Conservation (phyloP, 768 basidiomycete species). For the Tulasnella sp. region DNA sequence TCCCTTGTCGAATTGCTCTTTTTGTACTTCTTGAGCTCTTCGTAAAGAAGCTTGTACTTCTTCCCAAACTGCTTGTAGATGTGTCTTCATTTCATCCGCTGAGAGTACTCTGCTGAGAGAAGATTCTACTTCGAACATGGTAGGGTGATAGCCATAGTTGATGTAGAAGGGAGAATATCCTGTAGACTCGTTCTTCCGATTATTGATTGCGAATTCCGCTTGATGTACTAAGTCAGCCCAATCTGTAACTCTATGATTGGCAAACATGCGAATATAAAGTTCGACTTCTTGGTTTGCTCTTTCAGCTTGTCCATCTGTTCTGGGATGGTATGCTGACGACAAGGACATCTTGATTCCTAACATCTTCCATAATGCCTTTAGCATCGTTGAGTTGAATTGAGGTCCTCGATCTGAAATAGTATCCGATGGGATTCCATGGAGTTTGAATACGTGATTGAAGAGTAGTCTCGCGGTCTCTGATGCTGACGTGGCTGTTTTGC, state of each 20-base stretch:
- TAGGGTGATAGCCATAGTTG: conserved; percentile 3
- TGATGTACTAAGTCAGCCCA: not conserved
- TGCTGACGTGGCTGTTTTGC: not conserved
- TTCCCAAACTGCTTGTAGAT: too few relatives aligned
- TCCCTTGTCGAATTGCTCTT: too few relatives aligned
- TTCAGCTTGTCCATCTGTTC: conserved; percentile 13
- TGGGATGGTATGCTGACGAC: conserved; percentile 1
- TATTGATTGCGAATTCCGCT: conserved; percentile 4
- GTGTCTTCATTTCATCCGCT: too few relatives aligned
- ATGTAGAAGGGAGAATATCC: not conserved
- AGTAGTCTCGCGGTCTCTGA: conserved; percentile 5
- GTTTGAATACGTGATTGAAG: conserved; percentile 5
- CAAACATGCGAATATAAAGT: conserved; percentile 6
- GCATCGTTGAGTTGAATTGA: conserved; percentile 1
- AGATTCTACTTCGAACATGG: too few relatives aligned
- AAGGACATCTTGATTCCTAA: not conserved
- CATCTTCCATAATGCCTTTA: not conserved
- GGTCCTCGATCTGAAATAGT: not conserved
- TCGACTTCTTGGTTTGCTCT: conserved; percentile 3
- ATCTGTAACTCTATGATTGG: not conserved
- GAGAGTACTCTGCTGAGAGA: not conserved
- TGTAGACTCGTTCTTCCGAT: not conserved
- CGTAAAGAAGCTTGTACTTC: too few relatives aligned
- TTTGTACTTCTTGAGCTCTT: too few relatives aligned
- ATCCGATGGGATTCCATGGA: not conserved